phyloP scores from a whole-genome alignment of 2,329 filamentous ascomycete genomes.

The Ceratocystis cacaofunesta region DNA sequence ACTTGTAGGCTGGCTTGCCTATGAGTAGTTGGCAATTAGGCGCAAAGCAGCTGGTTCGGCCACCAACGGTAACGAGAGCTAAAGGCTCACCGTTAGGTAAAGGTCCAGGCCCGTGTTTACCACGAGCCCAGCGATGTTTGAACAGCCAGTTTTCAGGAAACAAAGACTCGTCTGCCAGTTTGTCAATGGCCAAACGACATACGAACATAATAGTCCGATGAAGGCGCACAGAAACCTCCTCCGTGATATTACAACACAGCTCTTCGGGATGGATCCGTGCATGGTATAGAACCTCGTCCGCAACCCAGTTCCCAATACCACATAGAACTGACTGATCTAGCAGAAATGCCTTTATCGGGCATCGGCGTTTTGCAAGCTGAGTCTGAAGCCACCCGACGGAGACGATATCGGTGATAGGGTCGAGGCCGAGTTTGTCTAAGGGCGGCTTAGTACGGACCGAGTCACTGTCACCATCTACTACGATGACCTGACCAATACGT shows the following conservation, averaged over 20 bases:
- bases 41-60: constrained; percentile 79
- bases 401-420: constrained; percentile 71
- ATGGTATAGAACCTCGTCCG: constrained; percentile 84
- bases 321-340: constrained; percentile 80
- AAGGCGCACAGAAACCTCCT: constrained; percentile 55
- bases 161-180: constrained; percentile 62
- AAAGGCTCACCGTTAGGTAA: constrained; percentile 78
- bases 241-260: constrained; percentile 67
- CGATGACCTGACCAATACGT: constrained; percentile 60
- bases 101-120: constrained; percentile 54
- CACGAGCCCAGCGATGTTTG: constrained; percentile 78
- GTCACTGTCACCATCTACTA: constrained; percentile 65
- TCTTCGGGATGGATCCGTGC: constrained; percentile 83
- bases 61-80: constrained; percentile 75
- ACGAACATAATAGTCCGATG: constrained; percentile 63
- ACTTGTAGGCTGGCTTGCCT: not conserved
- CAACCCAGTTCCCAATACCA: constrained; percentile 95
- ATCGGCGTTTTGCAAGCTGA: constrained; percentile 59
- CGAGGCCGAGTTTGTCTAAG: constrained; percentile 81
- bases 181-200: constrained; percentile 62
- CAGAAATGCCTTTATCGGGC: constrained; percentile 78
- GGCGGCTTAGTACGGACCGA: constrained; percentile 65
- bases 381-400: constrained; percentile 60
- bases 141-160: constrained; percentile 86
- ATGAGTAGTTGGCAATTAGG: constrained; percentile 50